Evolutionary conservation across 78 protist species (phyloP).

Genomic region (Chrysochromulina tobinii): DNA sequence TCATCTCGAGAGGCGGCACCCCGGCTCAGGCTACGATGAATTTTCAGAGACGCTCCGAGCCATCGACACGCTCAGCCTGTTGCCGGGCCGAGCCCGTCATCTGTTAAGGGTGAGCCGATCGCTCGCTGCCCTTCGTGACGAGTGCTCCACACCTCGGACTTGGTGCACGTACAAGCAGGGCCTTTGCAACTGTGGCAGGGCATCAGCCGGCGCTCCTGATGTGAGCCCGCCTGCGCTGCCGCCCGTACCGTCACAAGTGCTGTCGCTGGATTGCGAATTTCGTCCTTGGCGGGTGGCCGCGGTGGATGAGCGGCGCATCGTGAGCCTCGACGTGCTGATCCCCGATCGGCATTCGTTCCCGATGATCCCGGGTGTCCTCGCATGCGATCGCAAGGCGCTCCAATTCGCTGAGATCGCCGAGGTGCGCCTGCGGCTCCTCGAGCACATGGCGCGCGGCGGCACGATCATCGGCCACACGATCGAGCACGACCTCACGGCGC

Average conservation of each 20-base stretch:
- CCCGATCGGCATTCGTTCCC: background rate
- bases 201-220: background rate
- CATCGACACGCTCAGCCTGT: background rate
- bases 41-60: too few relatives aligned
- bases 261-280: background rate
- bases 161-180: background rate
- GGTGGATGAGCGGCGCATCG: background rate
- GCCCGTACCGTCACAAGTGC: background rate
- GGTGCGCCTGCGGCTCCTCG: background rate
- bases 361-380: background rate
- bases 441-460: background rate
- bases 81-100: background rate
- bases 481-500: background rate
- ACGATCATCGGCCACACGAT: too few relatives aligned
- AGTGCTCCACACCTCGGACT: background rate
- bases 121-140: background rate
- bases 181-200: background rate
- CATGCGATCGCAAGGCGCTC: background rate
- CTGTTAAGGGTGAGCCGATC: background rate
- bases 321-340: background rate
- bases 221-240: background rate
- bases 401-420: background rate
- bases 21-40: too few relatives aligned
- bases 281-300: background rate
- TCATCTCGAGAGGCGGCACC: too few relatives aligned